phyloP scores from a whole-genome alignment of 208 protist species.

The Leishmania aethiopica region DNA sequence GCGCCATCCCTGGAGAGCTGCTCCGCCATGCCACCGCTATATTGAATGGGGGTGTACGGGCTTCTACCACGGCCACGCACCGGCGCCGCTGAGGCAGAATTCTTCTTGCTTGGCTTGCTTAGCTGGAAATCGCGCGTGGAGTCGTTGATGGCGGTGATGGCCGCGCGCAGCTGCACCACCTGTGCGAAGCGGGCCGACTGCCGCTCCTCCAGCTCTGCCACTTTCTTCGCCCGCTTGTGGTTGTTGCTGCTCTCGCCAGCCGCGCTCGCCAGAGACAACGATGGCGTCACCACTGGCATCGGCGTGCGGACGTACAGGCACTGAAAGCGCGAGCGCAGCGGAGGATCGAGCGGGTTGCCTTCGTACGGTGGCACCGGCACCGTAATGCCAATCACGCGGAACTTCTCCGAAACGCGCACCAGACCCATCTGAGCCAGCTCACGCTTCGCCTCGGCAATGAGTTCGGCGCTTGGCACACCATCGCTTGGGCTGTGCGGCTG shows the following conservation, averaged over 20 bases:
- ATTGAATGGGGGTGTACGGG: constrained; percentile 5
- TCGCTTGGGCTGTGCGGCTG: neutral
- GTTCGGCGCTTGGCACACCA: neutral
- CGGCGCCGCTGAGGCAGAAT: neutral
- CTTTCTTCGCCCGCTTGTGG: constrained; percentile 17
- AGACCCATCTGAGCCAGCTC: constrained; percentile 79
- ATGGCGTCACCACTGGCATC: constrained; percentile 34
- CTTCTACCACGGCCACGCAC: neutral
- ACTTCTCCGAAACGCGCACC: constrained; percentile 89
- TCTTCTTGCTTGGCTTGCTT: constrained; percentile 22
- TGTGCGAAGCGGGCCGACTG: constrained; percentile 37
- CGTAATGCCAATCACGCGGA: constrained; percentile 95
- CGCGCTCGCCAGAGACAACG: constrained; percentile 11
- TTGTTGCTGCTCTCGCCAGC: constrained; percentile 1
- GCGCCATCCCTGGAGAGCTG: constrained; percentile 14
- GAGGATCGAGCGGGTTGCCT: constrained; percentile 87
- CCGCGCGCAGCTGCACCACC: constrained; percentile 51
- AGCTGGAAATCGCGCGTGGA: constrained; percentile 59
- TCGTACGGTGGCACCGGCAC: constrained; percentile 90
- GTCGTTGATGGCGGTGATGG: constrained; percentile 65
- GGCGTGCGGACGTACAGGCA: constrained; percentile 74
- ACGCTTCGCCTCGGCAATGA: constrained; percentile 42
- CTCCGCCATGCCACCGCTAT: constrained; percentile 20
- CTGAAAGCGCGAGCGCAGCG: constrained; percentile 86
- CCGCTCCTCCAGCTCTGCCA: constrained; percentile 23